A percentile compares a stretch with the other conserved stretches of the same genome.
These are phyloP conservation scores for Nakazawaea pomicola DNA, from an alignment of 805 yeast genomes.

Conservation along the genomic window DNA sequence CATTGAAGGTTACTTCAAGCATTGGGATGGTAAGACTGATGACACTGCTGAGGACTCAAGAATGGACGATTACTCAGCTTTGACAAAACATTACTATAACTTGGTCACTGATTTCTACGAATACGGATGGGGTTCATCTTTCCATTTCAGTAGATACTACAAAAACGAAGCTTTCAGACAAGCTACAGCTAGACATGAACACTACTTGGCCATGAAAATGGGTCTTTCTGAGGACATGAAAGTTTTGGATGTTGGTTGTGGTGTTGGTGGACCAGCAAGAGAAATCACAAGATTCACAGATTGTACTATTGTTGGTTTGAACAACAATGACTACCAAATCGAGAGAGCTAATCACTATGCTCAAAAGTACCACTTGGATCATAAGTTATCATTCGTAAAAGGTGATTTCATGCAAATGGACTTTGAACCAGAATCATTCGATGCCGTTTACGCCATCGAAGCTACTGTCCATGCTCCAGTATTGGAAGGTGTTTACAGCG, in stretches of 20 bases:
- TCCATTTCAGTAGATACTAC: slow-evolving; percentile 95
- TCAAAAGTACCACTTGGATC: slow-evolving; percentile 52
- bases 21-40: slow-evolving; percentile 92
- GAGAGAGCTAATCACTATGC: slow-evolving; percentile 87
- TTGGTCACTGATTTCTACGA: slow-evolving; percentile 97
- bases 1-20: slow-evolving; percentile 85
- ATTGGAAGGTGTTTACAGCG: slow-evolving; percentile 91
- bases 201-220: slow-evolving; percentile 85
- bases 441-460: slow-evolving; percentile 97
- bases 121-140: slow-evolving; percentile 98
- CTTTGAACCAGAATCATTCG: slow-evolving; percentile 83
- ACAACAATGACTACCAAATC: slow-evolving; percentile 96
- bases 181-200: slow-evolving; percentile 97
- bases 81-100: slow-evolving; percentile 94
- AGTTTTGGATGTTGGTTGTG: slow-evolving; percentile 97
- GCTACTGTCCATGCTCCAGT: slow-evolving; percentile 98
- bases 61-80: slow-evolving; percentile 78
- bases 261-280: slow-evolving; percentile 99
- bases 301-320: slow-evolving; percentile 81
- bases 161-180: slow-evolving; percentile 90
- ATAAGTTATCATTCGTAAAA: slow-evolving; percentile 81
- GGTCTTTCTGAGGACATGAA: slow-evolving; percentile 73
- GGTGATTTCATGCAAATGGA: slow-evolving; percentile 99
- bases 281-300: slow-evolving; percentile 91
- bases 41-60: slow-evolving; percentile 66